These are phyloP conservation scores for Kodamaea derodonti DNA, from an alignment of 1,139 yeast genomes.

Conservation along the genomic window DNA sequence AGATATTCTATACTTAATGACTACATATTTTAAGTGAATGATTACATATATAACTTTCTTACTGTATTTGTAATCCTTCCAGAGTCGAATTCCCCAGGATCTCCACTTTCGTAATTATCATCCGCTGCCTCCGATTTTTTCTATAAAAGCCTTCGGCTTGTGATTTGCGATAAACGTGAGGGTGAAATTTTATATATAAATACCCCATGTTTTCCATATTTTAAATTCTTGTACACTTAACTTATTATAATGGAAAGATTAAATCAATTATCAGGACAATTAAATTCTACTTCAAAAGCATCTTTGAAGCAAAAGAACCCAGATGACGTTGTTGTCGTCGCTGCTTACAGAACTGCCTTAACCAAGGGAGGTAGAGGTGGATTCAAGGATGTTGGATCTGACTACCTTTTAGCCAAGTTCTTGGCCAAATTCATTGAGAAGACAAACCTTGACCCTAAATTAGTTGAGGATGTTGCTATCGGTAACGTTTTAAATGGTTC, in stretches of 20 bases:
- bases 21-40: too few relatives aligned
- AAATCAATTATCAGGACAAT: slow-evolving; percentile 55
- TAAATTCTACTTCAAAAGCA: slow-evolving; percentile 45
- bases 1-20: too few relatives aligned
- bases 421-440: slow-evolving; percentile 58
- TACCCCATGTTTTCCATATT: slow-evolving; percentile 8
- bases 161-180: slow-evolving; percentile 3
- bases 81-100: neutral
- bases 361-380: slow-evolving; percentile 83
- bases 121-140: slow-evolving; percentile 2
- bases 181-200: slow-evolving; percentile 5
- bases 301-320: slow-evolving; percentile 55
- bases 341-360: slow-evolving; percentile 86
- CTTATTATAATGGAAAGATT: slow-evolving; percentile 50
- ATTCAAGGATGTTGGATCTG: slow-evolving; percentile 73
- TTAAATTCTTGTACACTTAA: neutral
- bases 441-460: slow-evolving; percentile 57
- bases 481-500: slow-evolving; percentile 90
- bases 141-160: slow-evolving; percentile 3
- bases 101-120: neutral
- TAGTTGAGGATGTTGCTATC: slow-evolving; percentile 77
- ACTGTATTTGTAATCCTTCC: too few relatives aligned
- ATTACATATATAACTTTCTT: too few relatives aligned
- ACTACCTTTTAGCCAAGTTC: slow-evolving; percentile 65
- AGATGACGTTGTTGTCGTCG: slow-evolving; percentile 83